Base-by-base conservation (phyloP, 140 eudicot species). In the Cichorium intybus region DNA sequence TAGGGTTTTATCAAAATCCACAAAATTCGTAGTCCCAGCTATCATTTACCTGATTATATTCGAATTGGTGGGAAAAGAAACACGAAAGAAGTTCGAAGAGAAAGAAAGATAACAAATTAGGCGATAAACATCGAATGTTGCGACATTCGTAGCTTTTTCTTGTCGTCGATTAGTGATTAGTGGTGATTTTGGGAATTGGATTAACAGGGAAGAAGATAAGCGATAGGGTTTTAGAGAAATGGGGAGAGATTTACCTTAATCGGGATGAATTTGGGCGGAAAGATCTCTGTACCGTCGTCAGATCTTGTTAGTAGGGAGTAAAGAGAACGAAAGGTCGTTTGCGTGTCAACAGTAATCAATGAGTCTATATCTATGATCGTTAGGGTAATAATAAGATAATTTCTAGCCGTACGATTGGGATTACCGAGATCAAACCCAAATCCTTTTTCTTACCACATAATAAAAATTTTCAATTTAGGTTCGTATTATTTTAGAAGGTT, bases 331-430 rank as follows among this genome's bases (percentile, higher is more conserved):
- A 0, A 23, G 72, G 72, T 73, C 67, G 35, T 16, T 64, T 56
- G 35, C 62, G 68, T 34, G 68, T 74, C 79, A 74, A 66, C 62
- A 18, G 66, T 60, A 33, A 72, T 72, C 77, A 72, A 63, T 29
- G 66, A 29, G 54, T 64, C 6, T 73, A 16, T 41, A 29, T 57
- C 29, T 54, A 31, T 10, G 61, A 62, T 72, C 24, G 71, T 20
- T 54, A 62, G 66, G 59, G 51, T 63, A 1, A 56, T 12, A 41
- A 41, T 35, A 31, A 1, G 14, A 49, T 22, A 12, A 18, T 18
- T 64, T 56, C 0, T 47, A 73, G n/a, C 68, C 78, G 78, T 73
- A 50, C 60, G 78, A 73, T 73, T 33, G n/a, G 15, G 65, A n/a
- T 63, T 72, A 22, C 48, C 64, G 28, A 37, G 10, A 50, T 60